Conservation (phyloP, 2,329 filamentous ascomycete genomes). For the Cercospora sp. region DNA sequence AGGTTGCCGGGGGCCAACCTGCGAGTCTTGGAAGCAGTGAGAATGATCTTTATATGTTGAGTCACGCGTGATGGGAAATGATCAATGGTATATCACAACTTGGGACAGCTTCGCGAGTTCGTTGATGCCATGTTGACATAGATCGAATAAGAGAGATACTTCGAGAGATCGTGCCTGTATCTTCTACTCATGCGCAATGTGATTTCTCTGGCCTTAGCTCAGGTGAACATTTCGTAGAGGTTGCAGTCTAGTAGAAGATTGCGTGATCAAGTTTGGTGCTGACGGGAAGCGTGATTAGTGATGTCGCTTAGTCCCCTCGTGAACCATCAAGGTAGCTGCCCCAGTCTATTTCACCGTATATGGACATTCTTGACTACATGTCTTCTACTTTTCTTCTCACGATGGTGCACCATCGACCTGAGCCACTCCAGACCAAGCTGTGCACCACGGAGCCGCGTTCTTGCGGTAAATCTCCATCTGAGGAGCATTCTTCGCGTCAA, state of each 20-base stretch:
- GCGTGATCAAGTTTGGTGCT: neutral
- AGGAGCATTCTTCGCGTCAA: slow-evolving; percentile 29
- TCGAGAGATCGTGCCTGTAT: neutral
- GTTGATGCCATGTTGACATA: neutral
- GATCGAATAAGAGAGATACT: neutral
- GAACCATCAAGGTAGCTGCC: neutral
- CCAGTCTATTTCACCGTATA: neutral
- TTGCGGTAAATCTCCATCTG: slow-evolving; percentile 36
- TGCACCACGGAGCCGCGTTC: slow-evolving; percentile 35
- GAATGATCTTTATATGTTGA: neutral
- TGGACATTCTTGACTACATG: neutral
- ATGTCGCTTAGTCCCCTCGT: neutral
- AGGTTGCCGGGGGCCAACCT: neutral
- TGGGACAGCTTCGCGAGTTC: neutral
- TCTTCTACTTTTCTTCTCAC: slow-evolving; percentile 5
- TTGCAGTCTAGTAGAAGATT: neutral
- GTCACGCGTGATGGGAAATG: neutral
- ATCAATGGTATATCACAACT: neutral
- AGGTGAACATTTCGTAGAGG: neutral
- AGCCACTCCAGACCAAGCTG: slow-evolving; percentile 25
- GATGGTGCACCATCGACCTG: slow-evolving; percentile 29
- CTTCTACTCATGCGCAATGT: neutral
- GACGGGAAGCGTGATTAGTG: neutral
- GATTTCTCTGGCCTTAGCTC: neutral
- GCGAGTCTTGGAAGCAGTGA: neutral